Evolutionary conservation across 2,329 filamentous ascomycete species (phyloP), one percentile per base, ranked within the genome.

Genomic region (Aspergillus oerlinghausenensis): DNA sequence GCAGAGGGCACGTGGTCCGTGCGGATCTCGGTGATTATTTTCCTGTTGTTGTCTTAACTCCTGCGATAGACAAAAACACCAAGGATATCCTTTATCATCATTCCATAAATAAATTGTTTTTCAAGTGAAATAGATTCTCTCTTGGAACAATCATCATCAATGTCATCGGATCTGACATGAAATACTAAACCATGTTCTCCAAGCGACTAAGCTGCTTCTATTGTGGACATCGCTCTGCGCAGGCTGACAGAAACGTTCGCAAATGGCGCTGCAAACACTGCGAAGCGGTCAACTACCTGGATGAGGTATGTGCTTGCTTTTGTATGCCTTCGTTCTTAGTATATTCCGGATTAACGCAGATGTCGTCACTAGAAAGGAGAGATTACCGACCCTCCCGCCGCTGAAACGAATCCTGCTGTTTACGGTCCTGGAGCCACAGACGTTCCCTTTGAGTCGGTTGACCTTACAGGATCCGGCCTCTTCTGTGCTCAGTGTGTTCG

Each of bases 251-350:
- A 65, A 82, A 83, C 52, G 79, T 84, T 55, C 81, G 80, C 70
- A 82, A 85, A 67, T 96, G 92, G 75, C 79, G 86, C 49, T 96
- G 92, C 74, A 76, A 82, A 21, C 79, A 83, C 59, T 99, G 94
- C 79, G 89, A 94, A 66, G 89, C 92, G 19, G 86, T 88, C 57
- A 99, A 97, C 74, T 89, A 90, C 76, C 80, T 97, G 32, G 94
- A 99, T 71, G 82, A 93, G 78, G 92, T 94, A 77, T 17, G 21
- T 47, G 58, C 79, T 70, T 49, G 7, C 17, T 23, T 54, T 43
- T 38, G 32, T 14, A 1, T 6, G 6, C 32, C 32, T 35, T 35
- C 51, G 29, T n/a, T 56, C 21, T 23, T 48, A 32, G 29, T 35
- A n/a, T 56, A 50, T 47, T 32, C 53, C 54, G 23, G 51, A 9